Percentiles rank a stretch among this genome's conserved stretches.
phyloP scores from a whole-genome alignment of 495 filamentous ascomycete genomes.

The Penicillium taxi region DNA sequence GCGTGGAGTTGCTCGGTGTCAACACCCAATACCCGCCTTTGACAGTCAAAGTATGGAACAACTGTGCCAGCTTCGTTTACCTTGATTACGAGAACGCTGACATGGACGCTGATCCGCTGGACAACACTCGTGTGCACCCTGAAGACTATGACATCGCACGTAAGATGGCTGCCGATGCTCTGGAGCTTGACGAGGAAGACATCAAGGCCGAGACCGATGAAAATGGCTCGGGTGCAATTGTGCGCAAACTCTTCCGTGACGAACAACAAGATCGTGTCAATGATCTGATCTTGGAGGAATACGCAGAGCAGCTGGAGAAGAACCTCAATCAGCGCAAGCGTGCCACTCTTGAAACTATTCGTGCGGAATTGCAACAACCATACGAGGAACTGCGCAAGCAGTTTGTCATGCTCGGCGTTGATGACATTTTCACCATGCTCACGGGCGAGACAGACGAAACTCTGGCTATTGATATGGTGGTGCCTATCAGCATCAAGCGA shows the following conservation, averaged over 20 bases:
- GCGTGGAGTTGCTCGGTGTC: slow-evolving; percentile 81
- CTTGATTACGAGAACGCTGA: slow-evolving; percentile 78
- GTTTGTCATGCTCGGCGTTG: slow-evolving; percentile 59
- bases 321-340: slow-evolving; percentile 92
- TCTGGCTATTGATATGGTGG: slow-evolving; percentile 78
- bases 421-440: slow-evolving; percentile 94
- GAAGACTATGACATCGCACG: slow-evolving; percentile 96
- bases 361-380: slow-evolving; percentile 82
- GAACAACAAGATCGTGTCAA: slow-evolving; percentile 91
- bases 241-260: slow-evolving; percentile 85
- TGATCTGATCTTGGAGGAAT: slow-evolving; percentile 91
- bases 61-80: slow-evolving; percentile 89
- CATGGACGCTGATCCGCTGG: slow-evolving; percentile 74
- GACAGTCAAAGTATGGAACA: slow-evolving; percentile 85
- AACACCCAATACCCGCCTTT: slow-evolving; percentile 75
- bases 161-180: slow-evolving; percentile 95
- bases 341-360: slow-evolving; percentile 91
- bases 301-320: slow-evolving; percentile 88
- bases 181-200: slow-evolving; percentile 95
- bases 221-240: slow-evolving; percentile 77
- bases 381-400: slow-evolving; percentile 89
- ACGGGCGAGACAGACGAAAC: slow-evolving; percentile 87
- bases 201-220: slow-evolving; percentile 89
- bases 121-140: slow-evolving; percentile 93
- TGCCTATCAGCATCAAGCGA: slow-evolving; percentile 79